Evolutionary conservation across 208 protist genomes (phyloP).

Genomic region (Naegleria gruberi): DNA sequence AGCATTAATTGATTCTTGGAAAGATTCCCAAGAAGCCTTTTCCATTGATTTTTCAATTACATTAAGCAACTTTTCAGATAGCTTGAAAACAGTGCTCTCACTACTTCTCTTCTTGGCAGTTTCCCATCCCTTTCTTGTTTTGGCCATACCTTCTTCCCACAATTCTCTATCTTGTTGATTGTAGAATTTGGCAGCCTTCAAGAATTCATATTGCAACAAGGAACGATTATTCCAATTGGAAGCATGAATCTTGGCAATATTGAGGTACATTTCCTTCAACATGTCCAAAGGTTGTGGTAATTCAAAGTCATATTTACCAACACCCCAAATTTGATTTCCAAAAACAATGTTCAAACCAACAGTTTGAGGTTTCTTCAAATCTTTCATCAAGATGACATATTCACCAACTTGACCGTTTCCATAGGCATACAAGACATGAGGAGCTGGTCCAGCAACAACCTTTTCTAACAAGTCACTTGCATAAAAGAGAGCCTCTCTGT

Average conservation of each 20-base stretch:
- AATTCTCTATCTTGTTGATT: background rate
- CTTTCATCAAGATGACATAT: background rate
- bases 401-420: background rate
- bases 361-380: background rate
- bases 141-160: too few species aligned
- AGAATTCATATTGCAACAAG: background rate
- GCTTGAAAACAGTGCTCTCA: background rate
- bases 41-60: conserved; percentile 30
- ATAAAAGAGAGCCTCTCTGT: too few species aligned
- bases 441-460: too few species aligned
- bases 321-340: conserved; percentile 38
- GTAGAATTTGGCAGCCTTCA: conserved; percentile 24
- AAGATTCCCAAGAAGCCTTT: conserved; percentile 7
- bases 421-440: background rate
- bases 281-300: background rate
- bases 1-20: conserved; percentile 16
- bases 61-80: background rate
- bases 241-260: conserved; percentile 26
- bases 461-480: too few species aligned
- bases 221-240: conserved; percentile 23
- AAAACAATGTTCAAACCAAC: conserved; percentile 32
- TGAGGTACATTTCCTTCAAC: conserved; percentile 11
- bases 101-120: background rate
- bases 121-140: background rate
- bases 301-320: background rate